Conservation (phyloP, 306 rosid genomes). For the Clitoria ternatea region DNA sequence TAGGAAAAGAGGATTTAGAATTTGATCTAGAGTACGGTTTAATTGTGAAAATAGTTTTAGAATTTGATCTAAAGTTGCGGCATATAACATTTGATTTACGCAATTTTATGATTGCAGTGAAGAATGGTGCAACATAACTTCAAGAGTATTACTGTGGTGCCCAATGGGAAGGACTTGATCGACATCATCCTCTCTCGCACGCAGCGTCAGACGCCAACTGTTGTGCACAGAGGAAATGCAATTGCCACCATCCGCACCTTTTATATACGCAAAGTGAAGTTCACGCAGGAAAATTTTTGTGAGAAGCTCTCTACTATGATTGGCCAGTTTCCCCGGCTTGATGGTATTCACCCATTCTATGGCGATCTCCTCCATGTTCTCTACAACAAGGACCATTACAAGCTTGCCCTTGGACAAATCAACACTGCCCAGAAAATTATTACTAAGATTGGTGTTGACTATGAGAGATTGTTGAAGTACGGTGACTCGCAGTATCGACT, state of each 20-base stretch:
- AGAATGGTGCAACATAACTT: constrained; percentile 85
- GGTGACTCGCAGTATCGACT: constrained; percentile 80
- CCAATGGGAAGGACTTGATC: constrained; percentile 78
- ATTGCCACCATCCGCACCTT: constrained; percentile 72
- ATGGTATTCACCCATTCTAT: constrained; percentile 73
- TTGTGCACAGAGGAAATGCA: constrained; percentile 85
- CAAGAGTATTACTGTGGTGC: constrained; percentile 88
- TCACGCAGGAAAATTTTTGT: constrained; percentile 62
- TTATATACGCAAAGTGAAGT: constrained; percentile 89
- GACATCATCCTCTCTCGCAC: constrained; percentile 86
- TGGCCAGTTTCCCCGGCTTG: constrained; percentile 82
- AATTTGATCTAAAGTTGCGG: no score
- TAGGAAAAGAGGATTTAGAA: no score
- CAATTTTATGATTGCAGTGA: no score
- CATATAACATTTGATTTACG: no score
- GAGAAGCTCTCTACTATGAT: constrained; percentile 74
- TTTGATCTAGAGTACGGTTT: no score
- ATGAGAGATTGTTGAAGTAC: constrained; percentile 73
- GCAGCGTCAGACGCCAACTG: constrained; percentile 84
- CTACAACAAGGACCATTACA: constrained; percentile 89
- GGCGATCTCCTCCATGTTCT: constrained; percentile 86
- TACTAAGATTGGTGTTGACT: constrained; percentile 71
- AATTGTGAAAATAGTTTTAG: no score
- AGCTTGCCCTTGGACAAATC: constrained; percentile 92
- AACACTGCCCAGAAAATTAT: constrained; percentile 83